Evolutionary conservation across 768 basidiomycete species (phyloP).

Genomic region (Termitomyces sp.): DNA sequence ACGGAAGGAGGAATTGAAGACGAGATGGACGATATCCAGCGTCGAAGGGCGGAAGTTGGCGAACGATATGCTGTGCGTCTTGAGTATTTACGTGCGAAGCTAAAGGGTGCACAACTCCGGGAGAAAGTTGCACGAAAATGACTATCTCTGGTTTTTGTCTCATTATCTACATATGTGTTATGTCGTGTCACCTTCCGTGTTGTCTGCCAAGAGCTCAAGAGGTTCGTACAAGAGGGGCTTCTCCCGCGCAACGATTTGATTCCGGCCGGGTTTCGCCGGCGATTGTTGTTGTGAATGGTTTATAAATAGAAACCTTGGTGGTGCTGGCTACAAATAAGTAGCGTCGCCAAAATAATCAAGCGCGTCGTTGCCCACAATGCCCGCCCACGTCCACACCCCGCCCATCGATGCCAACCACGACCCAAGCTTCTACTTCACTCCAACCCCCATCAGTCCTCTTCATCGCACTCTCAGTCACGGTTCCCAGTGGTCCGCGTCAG

Average conservation of each 20-base stretch:
- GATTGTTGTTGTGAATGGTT: not conserved
- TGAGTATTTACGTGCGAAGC: constrained; percentile 74
- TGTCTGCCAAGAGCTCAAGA: not conserved
- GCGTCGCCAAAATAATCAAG: constrained; percentile 3
- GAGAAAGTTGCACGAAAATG: constrained; percentile 71
- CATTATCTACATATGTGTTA: constrained; percentile 13
- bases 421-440: constrained; percentile 31
- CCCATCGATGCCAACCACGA: constrained; percentile 29
- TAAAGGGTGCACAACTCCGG: constrained; percentile 79
- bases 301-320: constrained; percentile 8
- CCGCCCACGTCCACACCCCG: constrained; percentile 24
- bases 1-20: constrained; percentile 35
- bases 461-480: constrained; percentile 43
- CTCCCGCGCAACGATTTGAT: not conserved
- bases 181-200: not conserved
- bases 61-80: constrained; percentile 69
- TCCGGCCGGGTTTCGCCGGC: constrained; percentile 21
- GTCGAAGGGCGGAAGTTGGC: constrained; percentile 64
- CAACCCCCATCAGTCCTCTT: constrained; percentile 35
- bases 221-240: not conserved
- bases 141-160: constrained; percentile 13
- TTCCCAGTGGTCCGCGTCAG: constrained; percentile 53
- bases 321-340: no score
- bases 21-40: constrained; percentile 66
- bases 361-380: constrained; percentile 17